Evolutionary conservation across 2,329 filamentous ascomycete species (phyloP).

Genomic region (Zymoseptoria ardabiliae): DNA sequence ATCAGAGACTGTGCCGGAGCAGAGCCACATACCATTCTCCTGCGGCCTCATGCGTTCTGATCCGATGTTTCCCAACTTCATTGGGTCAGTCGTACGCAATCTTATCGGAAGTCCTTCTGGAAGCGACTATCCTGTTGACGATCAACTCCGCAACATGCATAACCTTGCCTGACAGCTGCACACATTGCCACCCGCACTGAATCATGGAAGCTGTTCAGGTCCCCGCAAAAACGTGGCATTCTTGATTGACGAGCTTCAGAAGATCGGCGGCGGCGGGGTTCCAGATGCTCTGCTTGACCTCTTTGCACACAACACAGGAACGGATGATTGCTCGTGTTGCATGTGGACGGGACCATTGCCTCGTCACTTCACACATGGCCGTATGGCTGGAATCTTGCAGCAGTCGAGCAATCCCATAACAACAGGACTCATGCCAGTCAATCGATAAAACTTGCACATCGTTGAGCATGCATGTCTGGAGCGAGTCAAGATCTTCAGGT

Average conservation of each 20-base stretch:
- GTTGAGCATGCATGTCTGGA: not conserved
- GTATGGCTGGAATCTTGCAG: not conserved
- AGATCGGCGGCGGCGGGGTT: not conserved
- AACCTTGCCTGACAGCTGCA: not conserved
- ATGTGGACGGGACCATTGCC: too few species aligned
- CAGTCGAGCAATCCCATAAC: not conserved
- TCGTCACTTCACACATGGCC: not conserved
- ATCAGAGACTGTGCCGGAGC: not conserved
- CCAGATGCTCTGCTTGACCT: not conserved
- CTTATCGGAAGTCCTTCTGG: not conserved
- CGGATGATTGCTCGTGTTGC: not conserved
- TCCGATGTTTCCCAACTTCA: not conserved
- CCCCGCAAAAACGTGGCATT: not conserved
- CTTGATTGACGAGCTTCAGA: not conserved
- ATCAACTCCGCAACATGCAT: not conserved
- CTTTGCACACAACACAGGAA: not conserved
- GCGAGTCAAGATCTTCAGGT: not conserved
- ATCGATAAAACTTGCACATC: not conserved
- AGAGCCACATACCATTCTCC: not conserved
- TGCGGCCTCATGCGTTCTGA: not conserved
- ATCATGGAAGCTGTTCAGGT: not conserved
- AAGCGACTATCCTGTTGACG: not conserved
- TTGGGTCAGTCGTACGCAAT: not conserved
- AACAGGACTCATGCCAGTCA: not conserved
- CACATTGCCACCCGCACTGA: not conserved